phyloP scores from a whole-genome alignment of 345 rosid species.

The Hibiscus syriacus region DNA sequence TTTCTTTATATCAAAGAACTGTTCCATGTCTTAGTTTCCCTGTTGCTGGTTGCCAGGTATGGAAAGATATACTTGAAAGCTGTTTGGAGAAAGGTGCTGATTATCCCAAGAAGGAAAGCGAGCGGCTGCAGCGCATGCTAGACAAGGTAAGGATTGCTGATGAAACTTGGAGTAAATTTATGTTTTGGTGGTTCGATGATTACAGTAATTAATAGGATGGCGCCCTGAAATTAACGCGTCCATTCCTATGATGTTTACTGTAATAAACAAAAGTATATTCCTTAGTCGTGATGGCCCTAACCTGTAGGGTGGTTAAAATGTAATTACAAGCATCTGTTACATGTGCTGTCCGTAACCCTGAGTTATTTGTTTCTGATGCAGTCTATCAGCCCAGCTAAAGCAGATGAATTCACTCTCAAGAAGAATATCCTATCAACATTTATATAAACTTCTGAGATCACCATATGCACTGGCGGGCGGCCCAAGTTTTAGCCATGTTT shows the following conservation, averaged over 20 bases:
- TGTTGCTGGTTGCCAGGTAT: conserved; percentile 32
- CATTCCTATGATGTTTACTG: neutral
- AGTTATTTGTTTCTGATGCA: conserved; percentile 24
- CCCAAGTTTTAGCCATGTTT: neutral
- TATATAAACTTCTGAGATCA: conserved; percentile 20
- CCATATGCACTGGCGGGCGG: neutral
- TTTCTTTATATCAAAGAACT: neutral
- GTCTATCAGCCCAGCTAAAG: conserved; percentile 83
- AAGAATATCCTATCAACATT: conserved; percentile 58
- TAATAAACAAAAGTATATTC: neutral
- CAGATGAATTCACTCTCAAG: conserved; percentile 78
- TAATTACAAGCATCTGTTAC: neutral
- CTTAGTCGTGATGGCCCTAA: neutral
- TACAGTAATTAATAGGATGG: neutral
- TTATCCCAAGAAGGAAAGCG: conserved; percentile 68
- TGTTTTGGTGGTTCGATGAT: neutral
- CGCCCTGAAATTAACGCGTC: neutral
- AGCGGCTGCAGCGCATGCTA: conserved; percentile 76
- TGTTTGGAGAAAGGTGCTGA: conserved; percentile 77
- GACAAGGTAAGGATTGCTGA: conserved; percentile 43
- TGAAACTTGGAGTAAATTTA: neutral
- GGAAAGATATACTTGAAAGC: conserved; percentile 78
- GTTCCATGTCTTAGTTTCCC: neutral
- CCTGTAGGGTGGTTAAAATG: neutral
- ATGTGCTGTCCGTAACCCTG: neutral